Conservation (phyloP, 371 early-diverging fungal genomes). For the Mucor plumbeus region DNA sequence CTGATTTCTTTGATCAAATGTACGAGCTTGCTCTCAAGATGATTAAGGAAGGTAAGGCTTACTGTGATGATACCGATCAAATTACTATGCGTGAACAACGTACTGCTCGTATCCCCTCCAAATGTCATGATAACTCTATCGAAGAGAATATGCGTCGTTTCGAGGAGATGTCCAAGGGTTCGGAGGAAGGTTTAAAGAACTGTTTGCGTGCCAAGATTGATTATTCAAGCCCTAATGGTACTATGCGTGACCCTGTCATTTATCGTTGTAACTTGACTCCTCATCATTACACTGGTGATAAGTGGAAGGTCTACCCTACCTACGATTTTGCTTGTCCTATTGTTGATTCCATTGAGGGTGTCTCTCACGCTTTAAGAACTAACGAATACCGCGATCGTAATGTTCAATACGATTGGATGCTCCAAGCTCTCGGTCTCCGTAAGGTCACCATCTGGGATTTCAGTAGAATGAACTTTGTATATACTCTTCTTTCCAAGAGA, state of each 20-base stretch:
- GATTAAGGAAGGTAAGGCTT: conserved; percentile 95
- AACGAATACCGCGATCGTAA: conserved; percentile 99
- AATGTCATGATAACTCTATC: conserved; percentile 84
- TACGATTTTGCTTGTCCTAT: conserved; percentile 99
- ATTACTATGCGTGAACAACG: conserved; percentile 94
- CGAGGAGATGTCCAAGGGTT: conserved; percentile 93
- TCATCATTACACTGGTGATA: conserved; percentile 90
- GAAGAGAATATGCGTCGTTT: conserved; percentile 95
- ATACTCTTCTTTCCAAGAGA: conserved; percentile 99
- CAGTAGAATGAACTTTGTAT: conserved; percentile 97
- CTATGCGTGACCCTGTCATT: conserved; percentile 99
- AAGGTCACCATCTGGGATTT: conserved; percentile 95
- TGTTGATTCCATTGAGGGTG: conserved; percentile 98
- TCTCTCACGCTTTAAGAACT: conserved; percentile 97
- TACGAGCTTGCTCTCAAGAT: conserved; percentile 87
- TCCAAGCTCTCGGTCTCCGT: conserved; percentile 88
- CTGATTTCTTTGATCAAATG: conserved; percentile 94
- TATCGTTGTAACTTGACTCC: conserved; percentile 95
- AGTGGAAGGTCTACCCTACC: conserved; percentile 99
- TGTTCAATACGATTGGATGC: conserved; percentile 98
- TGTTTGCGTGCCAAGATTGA: conserved; percentile 99
- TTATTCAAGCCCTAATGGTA: conserved; percentile 93
- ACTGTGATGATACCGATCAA: conserved; percentile 96
- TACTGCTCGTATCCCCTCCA: conserved; percentile 88
- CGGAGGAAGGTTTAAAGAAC: conserved; percentile 83